A percentile compares a stretch with the other conserved stretches of the same genome.
These are phyloP conservation scores for Coemansia asiatica DNA, from an alignment of 192 early-diverging fungal species.

Conservation along the genomic window DNA sequence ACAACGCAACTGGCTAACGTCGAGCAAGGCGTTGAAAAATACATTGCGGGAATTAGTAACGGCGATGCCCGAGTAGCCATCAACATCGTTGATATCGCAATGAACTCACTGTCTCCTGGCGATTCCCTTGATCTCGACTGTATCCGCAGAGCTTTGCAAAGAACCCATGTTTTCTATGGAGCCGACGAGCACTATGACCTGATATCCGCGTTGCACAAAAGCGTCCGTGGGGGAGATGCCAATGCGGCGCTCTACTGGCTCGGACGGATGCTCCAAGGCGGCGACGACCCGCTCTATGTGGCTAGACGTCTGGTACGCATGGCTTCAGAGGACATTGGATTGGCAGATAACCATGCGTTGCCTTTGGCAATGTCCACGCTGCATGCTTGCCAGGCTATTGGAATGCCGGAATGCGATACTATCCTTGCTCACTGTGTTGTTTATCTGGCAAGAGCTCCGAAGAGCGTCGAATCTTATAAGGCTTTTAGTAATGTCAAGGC, in stretches of 20 bases:
- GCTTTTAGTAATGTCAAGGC: constrained; percentile 72
- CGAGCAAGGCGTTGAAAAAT: constrained; percentile 37
- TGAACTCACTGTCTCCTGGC: constrained; percentile 26
- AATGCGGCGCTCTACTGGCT: constrained; percentile 87
- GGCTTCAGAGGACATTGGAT: constrained; percentile 86
- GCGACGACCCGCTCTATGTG: constrained; percentile 89
- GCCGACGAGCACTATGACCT: constrained; percentile 88
- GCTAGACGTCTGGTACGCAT: constrained; percentile 76
- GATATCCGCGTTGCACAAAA: constrained; percentile 89
- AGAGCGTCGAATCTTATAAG: constrained; percentile 79
- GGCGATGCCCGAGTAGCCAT: constrained; percentile 64
- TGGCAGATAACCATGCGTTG: constrained; percentile 78
- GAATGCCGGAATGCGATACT: constrained; percentile 91
- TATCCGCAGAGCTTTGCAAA: constrained; percentile 72
- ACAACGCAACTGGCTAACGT: constrained; percentile 14
- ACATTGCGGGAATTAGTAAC: constrained; percentile 69
- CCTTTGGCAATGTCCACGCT: constrained; percentile 72
- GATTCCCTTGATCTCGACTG: constrained; percentile 51
- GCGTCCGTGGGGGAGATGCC: constrained; percentile 78
- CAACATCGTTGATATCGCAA: constrained; percentile 36
- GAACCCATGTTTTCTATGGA: constrained; percentile 81
- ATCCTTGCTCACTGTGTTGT: constrained; percentile 77
- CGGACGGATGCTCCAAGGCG: constrained; percentile 82
- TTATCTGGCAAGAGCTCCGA: constrained; percentile 78
- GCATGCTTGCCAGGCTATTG: constrained; percentile 82